phyloP scores from a whole-genome alignment of 208 protist species.

The Acanthamoeba castellanii region DNA sequence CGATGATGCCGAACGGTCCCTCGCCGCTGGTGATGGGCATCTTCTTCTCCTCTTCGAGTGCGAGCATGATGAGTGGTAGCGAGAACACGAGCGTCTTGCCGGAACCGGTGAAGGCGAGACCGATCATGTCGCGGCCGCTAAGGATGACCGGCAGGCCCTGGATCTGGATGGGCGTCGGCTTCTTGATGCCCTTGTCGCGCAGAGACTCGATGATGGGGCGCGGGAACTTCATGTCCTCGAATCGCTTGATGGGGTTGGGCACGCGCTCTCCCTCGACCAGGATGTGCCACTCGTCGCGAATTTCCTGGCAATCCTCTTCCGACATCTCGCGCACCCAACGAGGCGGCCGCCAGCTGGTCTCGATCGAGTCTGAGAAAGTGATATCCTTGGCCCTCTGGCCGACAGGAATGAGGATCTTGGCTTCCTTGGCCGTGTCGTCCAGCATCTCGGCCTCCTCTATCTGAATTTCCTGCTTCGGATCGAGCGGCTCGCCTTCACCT shows the following conservation, averaged over 20 bases:
- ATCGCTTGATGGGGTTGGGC: conserved; percentile 88
- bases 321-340: conserved; percentile 71
- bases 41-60: conserved; percentile 90
- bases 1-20: conserved; percentile 91
- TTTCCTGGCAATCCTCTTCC: conserved; percentile 72
- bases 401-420: conserved; percentile 63
- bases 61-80: conserved; percentile 91
- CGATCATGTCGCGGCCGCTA: conserved; percentile 93
- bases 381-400: conserved; percentile 55
- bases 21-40: conserved; percentile 90
- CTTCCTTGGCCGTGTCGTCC: conserved; percentile 29
- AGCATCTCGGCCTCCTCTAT: conserved; percentile 46
- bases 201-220: conserved; percentile 85
- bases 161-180: conserved; percentile 94
- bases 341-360: conserved; percentile 66
- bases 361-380: conserved; percentile 22
- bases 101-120: conserved; percentile 94
- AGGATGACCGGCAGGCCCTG: conserved; percentile 92
- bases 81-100: conserved; percentile 94
- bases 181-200: conserved; percentile 86
- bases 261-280: conserved; percentile 89
- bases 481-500: not conserved
- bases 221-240: conserved; percentile 92
- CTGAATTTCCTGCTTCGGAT: conserved; percentile 29
- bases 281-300: conserved; percentile 90